A percentile compares a stretch with the other conserved stretches of the same genome.
phyloP scores from a whole-genome alignment of 2,329 filamentous ascomycete genomes.

The Exophiala sideris region DNA sequence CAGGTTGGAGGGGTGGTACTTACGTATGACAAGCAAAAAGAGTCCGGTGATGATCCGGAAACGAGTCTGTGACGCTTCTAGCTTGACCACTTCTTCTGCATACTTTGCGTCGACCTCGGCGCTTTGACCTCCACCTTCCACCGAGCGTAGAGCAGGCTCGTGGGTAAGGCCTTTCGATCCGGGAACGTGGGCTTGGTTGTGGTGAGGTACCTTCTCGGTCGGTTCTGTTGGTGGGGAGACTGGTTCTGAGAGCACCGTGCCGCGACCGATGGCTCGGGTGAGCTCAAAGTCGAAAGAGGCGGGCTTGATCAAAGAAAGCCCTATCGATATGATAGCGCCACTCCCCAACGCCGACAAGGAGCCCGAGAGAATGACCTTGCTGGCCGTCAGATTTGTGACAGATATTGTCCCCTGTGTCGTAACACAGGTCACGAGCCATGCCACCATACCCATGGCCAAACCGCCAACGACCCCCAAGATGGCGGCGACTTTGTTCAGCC shows the following conservation, averaged over 20 bases:
- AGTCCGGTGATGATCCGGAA: slow-evolving; percentile 12
- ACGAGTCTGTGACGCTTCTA: slow-evolving; percentile 12
- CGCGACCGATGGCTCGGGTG: slow-evolving; percentile 10
- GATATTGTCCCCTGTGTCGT: slow-evolving; percentile 3
- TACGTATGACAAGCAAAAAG: slow-evolving; percentile 11
- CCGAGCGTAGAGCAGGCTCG: slow-evolving; percentile 6
- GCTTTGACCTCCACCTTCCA: slow-evolving; percentile 8
- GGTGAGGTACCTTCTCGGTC: slow-evolving; percentile 1
- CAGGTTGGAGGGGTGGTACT: neutral
- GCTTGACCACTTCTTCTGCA: slow-evolving; percentile 9
- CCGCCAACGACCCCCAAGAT: slow-evolving; percentile 7
- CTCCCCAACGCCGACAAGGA: slow-evolving; percentile 9
- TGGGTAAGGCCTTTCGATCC: neutral
- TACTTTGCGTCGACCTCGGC: slow-evolving; percentile 5
- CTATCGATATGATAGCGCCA: slow-evolving; percentile 10
- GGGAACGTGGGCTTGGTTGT: neutral
- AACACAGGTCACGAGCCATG: slow-evolving; percentile 7
- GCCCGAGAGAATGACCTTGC: slow-evolving; percentile 9
- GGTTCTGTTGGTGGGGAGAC: neutral
- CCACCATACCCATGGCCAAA: slow-evolving; percentile 8
- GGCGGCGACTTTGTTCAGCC: slow-evolving; percentile 8
- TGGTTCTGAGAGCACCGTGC: neutral
- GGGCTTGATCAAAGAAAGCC: slow-evolving; percentile 10
- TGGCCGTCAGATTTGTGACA: slow-evolving; percentile 3
- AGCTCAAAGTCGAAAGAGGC: slow-evolving; percentile 13